These are phyloP conservation scores for Ambrosia trifida DNA, from an alignment of 129 eudicot genomes.

Conservation along the genomic window DNA sequence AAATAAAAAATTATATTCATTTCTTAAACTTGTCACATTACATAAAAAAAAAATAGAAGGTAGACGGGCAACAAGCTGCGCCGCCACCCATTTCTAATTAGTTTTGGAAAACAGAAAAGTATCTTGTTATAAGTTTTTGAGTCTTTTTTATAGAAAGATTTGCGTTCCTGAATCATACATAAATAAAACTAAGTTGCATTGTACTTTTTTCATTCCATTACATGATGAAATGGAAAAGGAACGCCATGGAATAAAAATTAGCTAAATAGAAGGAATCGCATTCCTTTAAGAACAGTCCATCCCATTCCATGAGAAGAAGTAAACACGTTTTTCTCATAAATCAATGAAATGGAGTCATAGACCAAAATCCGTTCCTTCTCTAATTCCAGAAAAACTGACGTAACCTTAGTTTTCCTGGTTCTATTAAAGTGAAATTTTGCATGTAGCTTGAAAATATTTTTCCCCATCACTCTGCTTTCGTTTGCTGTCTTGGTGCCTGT, in stretches of 20 bases:
- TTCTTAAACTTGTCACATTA: too few species aligned
- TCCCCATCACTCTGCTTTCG: conserved; percentile 76
- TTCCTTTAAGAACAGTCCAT: not conserved
- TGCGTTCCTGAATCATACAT: too few species aligned
- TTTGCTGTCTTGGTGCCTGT: conserved; percentile 89
- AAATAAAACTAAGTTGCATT: too few species aligned
- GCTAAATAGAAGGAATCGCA: not conserved
- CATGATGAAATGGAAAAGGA: not conserved
- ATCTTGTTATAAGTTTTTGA: too few species aligned
- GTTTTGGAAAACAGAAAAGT: too few species aligned
- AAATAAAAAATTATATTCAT: too few species aligned
- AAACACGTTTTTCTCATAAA: not conserved
- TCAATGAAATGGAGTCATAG: not conserved
- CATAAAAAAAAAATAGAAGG: too few species aligned
- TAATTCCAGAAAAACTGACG: not conserved
- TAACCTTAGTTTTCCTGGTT: conserved; percentile 3
- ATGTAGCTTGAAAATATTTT: conserved; percentile 92
- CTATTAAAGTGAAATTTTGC: conserved; percentile 10
- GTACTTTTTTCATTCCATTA: too few species aligned
- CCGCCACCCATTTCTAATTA: too few species aligned
- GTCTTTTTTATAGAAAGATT: too few species aligned
- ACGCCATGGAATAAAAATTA: not conserved
- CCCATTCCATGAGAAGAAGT: not conserved
- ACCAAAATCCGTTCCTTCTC: not conserved
- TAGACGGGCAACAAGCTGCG: too few species aligned